phyloP scores from a whole-genome alignment of 2,329 filamentous ascomycete species.

The Colletotrichum chlorophyti region DNA sequence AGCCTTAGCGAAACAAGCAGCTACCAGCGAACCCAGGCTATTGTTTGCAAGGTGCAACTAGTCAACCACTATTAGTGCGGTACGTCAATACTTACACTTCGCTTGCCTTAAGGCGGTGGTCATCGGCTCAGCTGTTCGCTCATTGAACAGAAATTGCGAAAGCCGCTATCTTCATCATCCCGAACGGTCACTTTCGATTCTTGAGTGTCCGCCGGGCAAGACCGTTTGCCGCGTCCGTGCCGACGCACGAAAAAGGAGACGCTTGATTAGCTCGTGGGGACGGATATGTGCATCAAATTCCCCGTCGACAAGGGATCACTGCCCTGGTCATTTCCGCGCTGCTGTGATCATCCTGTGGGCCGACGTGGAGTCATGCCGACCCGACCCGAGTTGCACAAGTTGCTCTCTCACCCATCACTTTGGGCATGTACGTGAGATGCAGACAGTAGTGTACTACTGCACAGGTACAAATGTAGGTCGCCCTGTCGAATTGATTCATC shows the following conservation, averaged over 20 bases:
- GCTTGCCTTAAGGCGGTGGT: too few species aligned
- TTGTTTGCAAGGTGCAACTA: too few species aligned
- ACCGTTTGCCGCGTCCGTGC: constrained; percentile 7
- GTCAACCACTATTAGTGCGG: too few species aligned
- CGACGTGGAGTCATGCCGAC: neutral
- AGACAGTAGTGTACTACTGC: neutral
- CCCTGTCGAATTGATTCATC: neutral
- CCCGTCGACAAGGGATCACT: constrained; percentile 21
- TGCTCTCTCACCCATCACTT: neutral
- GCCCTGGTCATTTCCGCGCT: constrained; percentile 12
- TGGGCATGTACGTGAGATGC: neutral
- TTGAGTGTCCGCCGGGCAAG: constrained; percentile 5
- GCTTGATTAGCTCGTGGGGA: constrained; percentile 27
- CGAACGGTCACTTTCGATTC: neutral
- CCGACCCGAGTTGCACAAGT: constrained; percentile 8
- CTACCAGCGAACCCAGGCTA: too few species aligned
- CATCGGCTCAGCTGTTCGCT: neutral
- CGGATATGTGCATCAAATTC: constrained; percentile 28
- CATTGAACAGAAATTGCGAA: neutral
- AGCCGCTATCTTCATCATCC: too few species aligned
- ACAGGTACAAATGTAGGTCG: neutral
- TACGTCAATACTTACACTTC: too few species aligned
- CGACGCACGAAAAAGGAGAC: constrained; percentile 24
- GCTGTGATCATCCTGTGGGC: constrained; percentile 3
- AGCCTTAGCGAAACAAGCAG: too few species aligned